phyloP scores from a whole-genome alignment of 2,329 filamentous ascomycete species.

The Paraphoma sp. region DNA sequence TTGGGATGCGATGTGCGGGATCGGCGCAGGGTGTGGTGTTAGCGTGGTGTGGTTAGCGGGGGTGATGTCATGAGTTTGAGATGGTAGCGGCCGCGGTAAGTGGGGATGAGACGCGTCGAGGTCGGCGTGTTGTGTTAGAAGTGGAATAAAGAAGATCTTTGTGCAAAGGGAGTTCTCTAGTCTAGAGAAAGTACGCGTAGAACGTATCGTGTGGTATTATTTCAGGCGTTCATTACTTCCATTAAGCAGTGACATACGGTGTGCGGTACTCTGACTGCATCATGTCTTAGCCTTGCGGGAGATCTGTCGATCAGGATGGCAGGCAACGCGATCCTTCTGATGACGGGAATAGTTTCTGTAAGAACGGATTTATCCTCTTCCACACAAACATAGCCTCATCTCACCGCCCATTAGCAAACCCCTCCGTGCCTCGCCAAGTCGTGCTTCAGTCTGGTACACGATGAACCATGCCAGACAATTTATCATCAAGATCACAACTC shows the following conservation, averaged over 20 bases:
- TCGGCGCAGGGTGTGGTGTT: neutral
- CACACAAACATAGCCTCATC: constrained; percentile 42
- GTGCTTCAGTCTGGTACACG: constrained; percentile 36
- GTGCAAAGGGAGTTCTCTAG: too few relatives aligned
- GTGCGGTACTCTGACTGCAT: too few relatives aligned
- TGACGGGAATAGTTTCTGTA: too few relatives aligned
- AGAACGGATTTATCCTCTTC: neutral
- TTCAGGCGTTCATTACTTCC: too few relatives aligned
- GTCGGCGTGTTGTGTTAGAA: neutral
- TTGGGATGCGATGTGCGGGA: neutral
- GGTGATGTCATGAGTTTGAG: neutral
- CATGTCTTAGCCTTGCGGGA: neutral
- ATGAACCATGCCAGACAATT: constrained; percentile 38
- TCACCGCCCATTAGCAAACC: constrained; percentile 35
- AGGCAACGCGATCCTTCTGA: neutral
- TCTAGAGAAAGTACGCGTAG: too few relatives aligned
- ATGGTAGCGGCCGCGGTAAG: neutral
- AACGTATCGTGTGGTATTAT: too few relatives aligned
- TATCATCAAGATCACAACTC: constrained; percentile 29
- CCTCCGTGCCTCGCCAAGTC: constrained; percentile 29
- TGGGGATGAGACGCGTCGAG: neutral
- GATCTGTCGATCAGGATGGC: neutral
- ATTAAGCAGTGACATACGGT: too few relatives aligned
- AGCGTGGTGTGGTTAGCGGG: neutral
- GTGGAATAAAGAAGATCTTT: too few relatives aligned